phyloP scores from a whole-genome alignment of 73 alveolate species.

The Paramecium sonneborni region DNA sequence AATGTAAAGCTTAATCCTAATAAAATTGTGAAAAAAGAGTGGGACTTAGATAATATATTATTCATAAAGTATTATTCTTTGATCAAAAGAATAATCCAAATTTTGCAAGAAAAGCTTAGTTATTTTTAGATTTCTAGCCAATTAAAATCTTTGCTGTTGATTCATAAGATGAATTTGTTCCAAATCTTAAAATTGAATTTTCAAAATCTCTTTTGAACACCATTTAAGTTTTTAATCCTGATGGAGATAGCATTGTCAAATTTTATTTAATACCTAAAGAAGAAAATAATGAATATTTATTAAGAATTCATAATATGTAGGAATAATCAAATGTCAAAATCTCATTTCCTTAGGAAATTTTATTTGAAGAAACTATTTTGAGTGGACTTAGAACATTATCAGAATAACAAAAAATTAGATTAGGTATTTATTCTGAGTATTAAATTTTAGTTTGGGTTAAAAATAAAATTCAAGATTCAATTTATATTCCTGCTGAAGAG shows the following conservation, averaged over 20 bases:
- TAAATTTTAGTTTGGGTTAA: not conserved
- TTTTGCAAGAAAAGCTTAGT: not conserved
- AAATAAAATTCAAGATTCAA: not conserved
- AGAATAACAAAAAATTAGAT: not conserved
- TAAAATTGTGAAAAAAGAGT: not conserved
- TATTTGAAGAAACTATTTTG: not conserved
- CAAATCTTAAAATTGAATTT: not conserved
- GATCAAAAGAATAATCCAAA: not conserved
- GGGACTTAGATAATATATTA: not conserved
- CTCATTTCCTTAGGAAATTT: not conserved
- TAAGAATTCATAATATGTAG: constrained; percentile 18
- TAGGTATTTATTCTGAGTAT: not conserved
- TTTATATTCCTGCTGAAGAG: not conserved
- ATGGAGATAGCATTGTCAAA: not conserved
- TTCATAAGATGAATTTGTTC: not conserved
- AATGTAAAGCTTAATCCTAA: not conserved
- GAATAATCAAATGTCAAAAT: not conserved
- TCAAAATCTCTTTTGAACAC: not conserved
- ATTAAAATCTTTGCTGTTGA: not conserved
- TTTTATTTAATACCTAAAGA: not conserved
- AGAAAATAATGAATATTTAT: not conserved
- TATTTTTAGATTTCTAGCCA: not conserved
- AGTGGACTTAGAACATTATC: not conserved
- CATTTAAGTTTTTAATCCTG: not conserved
- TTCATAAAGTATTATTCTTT: not conserved